Evolutionary conservation across 352 stramenopile species (phyloP).

Genomic region (Phytopythium helicoides): DNA sequence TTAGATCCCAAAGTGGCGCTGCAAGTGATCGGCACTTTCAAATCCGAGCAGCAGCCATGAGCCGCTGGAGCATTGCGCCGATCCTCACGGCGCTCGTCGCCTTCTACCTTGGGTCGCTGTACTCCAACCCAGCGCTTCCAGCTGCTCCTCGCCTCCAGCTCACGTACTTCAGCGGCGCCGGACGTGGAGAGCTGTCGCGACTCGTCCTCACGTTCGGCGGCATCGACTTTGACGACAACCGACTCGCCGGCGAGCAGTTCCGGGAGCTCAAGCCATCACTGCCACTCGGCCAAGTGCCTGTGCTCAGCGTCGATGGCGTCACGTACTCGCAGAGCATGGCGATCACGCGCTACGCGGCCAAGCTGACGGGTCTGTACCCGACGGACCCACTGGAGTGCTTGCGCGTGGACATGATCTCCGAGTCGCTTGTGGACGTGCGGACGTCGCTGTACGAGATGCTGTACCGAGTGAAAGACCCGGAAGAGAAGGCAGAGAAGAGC

Average conservation of each 20-base stretch:
- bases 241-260: constrained; percentile 44
- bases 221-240: constrained; percentile 61
- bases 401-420: too few relatives aligned
- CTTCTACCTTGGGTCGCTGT: constrained; percentile 29
- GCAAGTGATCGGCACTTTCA: too few relatives aligned
- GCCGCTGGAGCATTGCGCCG: constrained; percentile 20
- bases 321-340: too few relatives aligned
- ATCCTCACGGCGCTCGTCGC: constrained; percentile 22
- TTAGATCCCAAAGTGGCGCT: too few relatives aligned
- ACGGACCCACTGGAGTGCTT: too few relatives aligned
- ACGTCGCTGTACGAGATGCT: constrained; percentile 35
- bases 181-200: constrained; percentile 58
- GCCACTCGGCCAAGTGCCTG: too few relatives aligned
- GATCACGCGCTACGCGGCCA: too few relatives aligned
- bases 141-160: constrained; percentile 39
- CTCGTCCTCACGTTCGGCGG: constrained; percentile 53
- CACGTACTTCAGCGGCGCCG: constrained; percentile 63
- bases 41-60: constrained; percentile 10
- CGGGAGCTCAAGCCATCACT: constrained; percentile 45
- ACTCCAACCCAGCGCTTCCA: constrained; percentile 4
- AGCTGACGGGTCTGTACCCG: too few relatives aligned
- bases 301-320: too few relatives aligned
- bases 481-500: too few relatives aligned
- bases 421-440: constrained; percentile 40
- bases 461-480: constrained; percentile 27